Evolutionary conservation across 495 filamentous ascomycete species (phyloP).

Genomic region (Aspergillus homomorphus): DNA sequence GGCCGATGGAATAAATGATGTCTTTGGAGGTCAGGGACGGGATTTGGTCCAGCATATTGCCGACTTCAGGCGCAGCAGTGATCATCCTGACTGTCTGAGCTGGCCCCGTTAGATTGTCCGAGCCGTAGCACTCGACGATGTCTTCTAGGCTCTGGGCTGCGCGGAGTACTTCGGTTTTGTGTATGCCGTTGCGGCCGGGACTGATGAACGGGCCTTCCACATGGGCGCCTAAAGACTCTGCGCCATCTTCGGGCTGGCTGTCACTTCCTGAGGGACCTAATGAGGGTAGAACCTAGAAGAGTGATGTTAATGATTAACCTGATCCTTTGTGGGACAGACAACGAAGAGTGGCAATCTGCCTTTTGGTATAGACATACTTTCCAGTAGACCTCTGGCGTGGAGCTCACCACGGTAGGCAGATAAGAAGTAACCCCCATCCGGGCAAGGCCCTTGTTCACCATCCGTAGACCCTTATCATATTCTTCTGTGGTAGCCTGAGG

Average conservation of each 20-base stretch:
- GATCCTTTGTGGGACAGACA: neutral
- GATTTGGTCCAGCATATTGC: constrained; percentile 60
- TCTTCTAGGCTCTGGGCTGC: constrained; percentile 49
- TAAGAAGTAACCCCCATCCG: constrained; percentile 81
- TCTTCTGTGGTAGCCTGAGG: constrained; percentile 57
- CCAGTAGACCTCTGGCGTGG: constrained; percentile 66
- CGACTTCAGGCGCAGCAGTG: constrained; percentile 76
- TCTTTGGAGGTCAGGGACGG: constrained; percentile 53
- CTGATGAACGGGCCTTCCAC: constrained; percentile 81
- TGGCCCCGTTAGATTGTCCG: constrained; percentile 48
- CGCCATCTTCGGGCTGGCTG: constrained; percentile 53
- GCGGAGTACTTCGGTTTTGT: constrained; percentile 64
- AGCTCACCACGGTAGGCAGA: constrained; percentile 70
- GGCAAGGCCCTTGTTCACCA: constrained; percentile 65
- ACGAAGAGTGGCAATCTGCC: no score
- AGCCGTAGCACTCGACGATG: constrained; percentile 67
- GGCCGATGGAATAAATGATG: constrained; percentile 75
- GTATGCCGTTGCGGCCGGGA: constrained; percentile 67
- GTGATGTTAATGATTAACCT: constrained; percentile 3
- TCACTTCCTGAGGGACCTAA: constrained; percentile 61
- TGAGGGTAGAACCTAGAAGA: constrained; percentile 59
- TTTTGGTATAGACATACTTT: constrained; percentile 31
- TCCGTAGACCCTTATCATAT: constrained; percentile 63
- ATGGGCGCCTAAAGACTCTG: constrained; percentile 80
- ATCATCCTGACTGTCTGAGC: constrained; percentile 62